Base-by-base conservation (phyloP, 345 rosid genomes). In the Hevea brasiliensis region DNA sequence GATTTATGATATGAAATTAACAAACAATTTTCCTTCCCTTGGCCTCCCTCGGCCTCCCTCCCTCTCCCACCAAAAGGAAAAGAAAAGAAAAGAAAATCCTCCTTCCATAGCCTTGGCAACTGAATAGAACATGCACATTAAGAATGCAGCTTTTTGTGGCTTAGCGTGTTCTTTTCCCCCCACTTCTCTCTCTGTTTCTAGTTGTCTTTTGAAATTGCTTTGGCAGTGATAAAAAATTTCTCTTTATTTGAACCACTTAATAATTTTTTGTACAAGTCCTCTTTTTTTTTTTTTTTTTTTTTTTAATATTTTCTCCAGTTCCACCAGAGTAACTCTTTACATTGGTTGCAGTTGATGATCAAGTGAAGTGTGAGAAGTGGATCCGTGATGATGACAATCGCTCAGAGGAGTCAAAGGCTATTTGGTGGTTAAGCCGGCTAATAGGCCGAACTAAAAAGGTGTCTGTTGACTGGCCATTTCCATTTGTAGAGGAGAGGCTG, bases 341-440 rank as follows among this genome's bases (percentile, higher is more conserved):
- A 72, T 70, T 80, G 56, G 55, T 54, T 88, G 81, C 86, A 94
- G 98, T 94, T 83, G 98, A 94, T 76, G 87, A 87, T 61, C 93
- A 82, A 76, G 83, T 86, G 63, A 92, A 92, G 88, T 92, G 98
- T 78, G 98, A 94, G 85, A 90, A 90, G 81, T 94, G 98, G 98
- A 89, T 88, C 64, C 90, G 88, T 54, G 95, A 92, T 80, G 94
- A 94, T 76, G 89, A 87, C 14, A 76, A 75, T 68, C 85, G 56
- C 73, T 84, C 89, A 0, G 95, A 89, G 80, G 91, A 87, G 74
- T 83, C 90, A 20, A 89, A 87, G 67, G 85, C 92, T 18, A 86
- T 81, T 27, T 92, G 97, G 98, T 94, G 98, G 98, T 79, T 92
- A 81, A 89, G 81, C 72, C 77, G 97, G 70, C 83, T 90, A 8